Evolutionary conservation across 2,329 filamentous ascomycete species (phyloP), one percentile per base, ranked within the genome.

Genomic region (Fusarium mangiferae): DNA sequence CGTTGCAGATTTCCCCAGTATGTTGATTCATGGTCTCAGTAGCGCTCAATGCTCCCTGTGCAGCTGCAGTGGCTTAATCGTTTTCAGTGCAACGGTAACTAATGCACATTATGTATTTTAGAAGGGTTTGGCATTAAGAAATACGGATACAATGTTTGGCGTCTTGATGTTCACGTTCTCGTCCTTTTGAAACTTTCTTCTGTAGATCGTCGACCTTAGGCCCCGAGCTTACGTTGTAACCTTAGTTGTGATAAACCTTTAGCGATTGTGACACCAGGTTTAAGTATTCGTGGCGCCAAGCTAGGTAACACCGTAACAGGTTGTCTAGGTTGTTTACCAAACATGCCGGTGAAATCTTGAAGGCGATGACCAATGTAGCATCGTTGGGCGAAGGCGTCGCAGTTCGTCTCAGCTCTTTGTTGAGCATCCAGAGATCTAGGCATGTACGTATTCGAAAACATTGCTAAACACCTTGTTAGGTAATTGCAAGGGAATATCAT

Each of bases 1-100:
- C 58, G 62, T 71, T 70, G 45, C 70, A 74, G 66, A 57, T 68
- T 49, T 55, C 66, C 38, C 66, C 65, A 69, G 57, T 64, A 57
- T 51, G 44, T 38, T 57, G 39, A 46, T 71, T 57, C 42, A 49
- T 61, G 28, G 45, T 33, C 56, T 52, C 30, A 38, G 54, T 48
- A 54, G 54, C 36, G 17, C 35, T n/a, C 28, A 49, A 35, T 26
- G 44, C 42, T 30, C 28, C 49, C 49, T 49, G 18, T 61, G 39
- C 64, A 35, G 58, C 58, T 64, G 51, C 7, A n/a, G 42, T 63
- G 57, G 61, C 62, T 58, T 49, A 20, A 52, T 33, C 33, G 24
- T 55, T 36, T 41, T 24, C 44, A 36, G 35, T 56, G 38, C 36
- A 54, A 42, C n/a, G 35, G 28, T 38, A 41, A 30, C 28, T 30